Evolutionary conservation across 257 asterid genomes (phyloP).

Genomic region (Anisodus tanguticus): DNA sequence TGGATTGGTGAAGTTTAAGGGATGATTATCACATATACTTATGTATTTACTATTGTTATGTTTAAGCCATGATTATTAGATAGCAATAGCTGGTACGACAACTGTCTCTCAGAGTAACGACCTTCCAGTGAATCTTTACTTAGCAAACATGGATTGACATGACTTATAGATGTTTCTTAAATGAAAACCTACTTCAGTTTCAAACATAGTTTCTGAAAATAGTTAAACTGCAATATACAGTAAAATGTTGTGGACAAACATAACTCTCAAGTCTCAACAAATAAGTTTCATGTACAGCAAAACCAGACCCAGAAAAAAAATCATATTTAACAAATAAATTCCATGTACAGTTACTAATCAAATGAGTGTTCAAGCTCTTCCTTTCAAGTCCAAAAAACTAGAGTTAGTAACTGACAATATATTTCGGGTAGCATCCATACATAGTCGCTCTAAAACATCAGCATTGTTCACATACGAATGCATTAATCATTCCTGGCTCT

Average conservation of each 20-base stretch:
- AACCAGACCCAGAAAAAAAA: not conserved
- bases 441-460: not conserved
- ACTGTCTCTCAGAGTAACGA: not conserved
- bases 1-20: not conserved
- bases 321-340: not conserved
- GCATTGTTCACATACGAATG: not conserved
- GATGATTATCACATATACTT: not conserved
- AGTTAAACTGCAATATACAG: not conserved
- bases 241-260: not conserved
- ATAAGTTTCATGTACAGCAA: not conserved
- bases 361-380: not conserved
- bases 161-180: not conserved
- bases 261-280: not conserved
- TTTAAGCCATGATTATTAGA: not conserved
- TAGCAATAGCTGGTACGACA: not conserved
- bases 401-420: not conserved
- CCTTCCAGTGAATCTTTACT: not conserved
- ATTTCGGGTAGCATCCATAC: not conserved
- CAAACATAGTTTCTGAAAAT: not conserved
- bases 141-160: not conserved
- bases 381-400: slow-evolving; percentile 1
- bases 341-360: not conserved
- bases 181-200: slow-evolving; percentile 1
- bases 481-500: not conserved
- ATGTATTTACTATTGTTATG: not conserved